Conservation (phyloP, 177 flowering plant species). For the Telopea speciosissima region DNA sequence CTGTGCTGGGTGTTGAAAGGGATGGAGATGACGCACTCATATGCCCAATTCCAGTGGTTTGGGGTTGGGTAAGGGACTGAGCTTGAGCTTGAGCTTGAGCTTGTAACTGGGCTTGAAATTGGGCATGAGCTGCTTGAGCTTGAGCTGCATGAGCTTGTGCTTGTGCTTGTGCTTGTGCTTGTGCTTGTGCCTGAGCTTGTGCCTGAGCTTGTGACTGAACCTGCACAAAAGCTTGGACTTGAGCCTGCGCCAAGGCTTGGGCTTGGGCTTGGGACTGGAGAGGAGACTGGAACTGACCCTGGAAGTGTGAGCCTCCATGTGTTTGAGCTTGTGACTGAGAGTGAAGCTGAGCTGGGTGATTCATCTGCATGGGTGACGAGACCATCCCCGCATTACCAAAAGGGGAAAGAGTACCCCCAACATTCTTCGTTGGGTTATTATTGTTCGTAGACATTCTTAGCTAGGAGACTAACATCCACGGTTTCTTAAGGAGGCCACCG, state of each 20-base stretch:
- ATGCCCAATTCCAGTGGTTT: conserved; percentile 22
- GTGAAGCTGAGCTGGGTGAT: conserved; percentile 23
- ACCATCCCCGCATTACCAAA: conserved; percentile 28
- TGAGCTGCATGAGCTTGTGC: conserved; percentile 28
- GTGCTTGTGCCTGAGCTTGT: conserved; percentile 31
- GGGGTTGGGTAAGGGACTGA: conserved; percentile 27
- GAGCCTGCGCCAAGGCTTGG: conserved; percentile 33
- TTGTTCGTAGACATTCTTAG: conserved; percentile 25
- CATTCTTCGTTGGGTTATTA: conserved; percentile 20
- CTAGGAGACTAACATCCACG: neutral
- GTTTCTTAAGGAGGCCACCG: neutral
- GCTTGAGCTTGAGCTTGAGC: conserved; percentile 25
- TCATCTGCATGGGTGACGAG: conserved; percentile 20
- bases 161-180: conserved; percentile 43
- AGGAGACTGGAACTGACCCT: conserved; percentile 18
- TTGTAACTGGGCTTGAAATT: conserved; percentile 36
- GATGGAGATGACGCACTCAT: conserved; percentile 46
- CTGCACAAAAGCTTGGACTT: conserved; percentile 43
- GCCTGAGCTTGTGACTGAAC: conserved; percentile 46
- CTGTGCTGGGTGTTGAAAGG: conserved; percentile 40
- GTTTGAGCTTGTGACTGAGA: conserved; percentile 22
- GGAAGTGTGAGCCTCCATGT: conserved; percentile 14
- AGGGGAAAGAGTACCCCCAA: conserved; percentile 20
- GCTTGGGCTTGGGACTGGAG: conserved; percentile 13
- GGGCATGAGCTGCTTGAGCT: conserved; percentile 8